phyloP scores from a whole-genome alignment of 805 yeast genomes.

The Wickerhamiella dianesei region DNA sequence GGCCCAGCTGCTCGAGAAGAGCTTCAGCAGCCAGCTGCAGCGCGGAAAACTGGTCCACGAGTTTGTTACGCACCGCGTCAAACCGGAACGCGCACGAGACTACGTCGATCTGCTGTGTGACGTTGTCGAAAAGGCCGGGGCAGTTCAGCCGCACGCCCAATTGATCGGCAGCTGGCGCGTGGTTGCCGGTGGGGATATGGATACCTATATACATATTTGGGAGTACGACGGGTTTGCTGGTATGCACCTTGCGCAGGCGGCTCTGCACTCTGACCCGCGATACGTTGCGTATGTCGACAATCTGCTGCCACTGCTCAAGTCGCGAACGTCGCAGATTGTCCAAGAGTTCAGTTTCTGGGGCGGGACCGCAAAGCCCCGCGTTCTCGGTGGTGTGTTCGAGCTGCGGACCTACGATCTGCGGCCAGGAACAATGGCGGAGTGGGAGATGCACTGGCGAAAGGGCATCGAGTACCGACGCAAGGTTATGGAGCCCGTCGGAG shows the following conservation, averaged over 20 bases:
- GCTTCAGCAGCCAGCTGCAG: conserved; percentile 25
- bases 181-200: conserved; percentile 29
- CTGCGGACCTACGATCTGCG: conserved; percentile 28
- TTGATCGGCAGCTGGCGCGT: conserved; percentile 33
- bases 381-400: conserved; percentile 31
- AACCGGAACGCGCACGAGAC: conserved; percentile 25
- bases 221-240: conserved; percentile 32
- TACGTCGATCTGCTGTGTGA: conserved; percentile 24
- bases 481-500: conserved; percentile 36
- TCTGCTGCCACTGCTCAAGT: conserved; percentile 24
- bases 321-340: conserved; percentile 26
- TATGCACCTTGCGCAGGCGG: conserved; percentile 27
- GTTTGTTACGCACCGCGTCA: conserved; percentile 27
- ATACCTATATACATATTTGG: conserved; percentile 31
- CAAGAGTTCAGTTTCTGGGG: conserved; percentile 35
- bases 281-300: conserved; percentile 22
- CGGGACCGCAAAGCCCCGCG: conserved; percentile 31
- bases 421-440: conserved; percentile 31
- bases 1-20: conserved; percentile 24
- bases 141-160: conserved; percentile 21
- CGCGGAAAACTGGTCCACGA: conserved; percentile 33
- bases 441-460: conserved; percentile 32
- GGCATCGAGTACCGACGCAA: conserved; percentile 32
- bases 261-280: conserved; percentile 22
- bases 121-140: conserved; percentile 18